Conservation (phyloP, 441 rosid species). For the Populus hybrid region DNA sequence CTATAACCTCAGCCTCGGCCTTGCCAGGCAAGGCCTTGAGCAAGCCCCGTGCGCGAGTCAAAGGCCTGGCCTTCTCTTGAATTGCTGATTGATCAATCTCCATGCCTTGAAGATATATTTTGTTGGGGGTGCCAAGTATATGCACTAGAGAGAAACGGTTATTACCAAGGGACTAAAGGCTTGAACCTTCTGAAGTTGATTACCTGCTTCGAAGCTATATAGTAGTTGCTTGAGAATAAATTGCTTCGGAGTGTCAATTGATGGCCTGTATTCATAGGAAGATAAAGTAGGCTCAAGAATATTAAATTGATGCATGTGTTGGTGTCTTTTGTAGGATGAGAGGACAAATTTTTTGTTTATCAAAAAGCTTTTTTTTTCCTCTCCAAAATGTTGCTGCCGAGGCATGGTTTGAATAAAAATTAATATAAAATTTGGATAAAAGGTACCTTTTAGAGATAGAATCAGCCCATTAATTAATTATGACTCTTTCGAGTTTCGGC, state of each 20-base stretch:
- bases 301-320: conserved; percentile 15
- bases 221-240: neutral
- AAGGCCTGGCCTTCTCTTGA: conserved; percentile 26
- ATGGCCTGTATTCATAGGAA: conserved; percentile 45
- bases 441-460: neutral
- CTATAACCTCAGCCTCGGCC: conserved; percentile 25
- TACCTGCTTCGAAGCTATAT: neutral
- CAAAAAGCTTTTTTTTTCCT: neutral
- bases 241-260: conserved; percentile 10
- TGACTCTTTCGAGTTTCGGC: conserved; percentile 5
- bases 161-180: neutral
- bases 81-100: conserved; percentile 34
- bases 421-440: neutral
- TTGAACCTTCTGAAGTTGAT: neutral
- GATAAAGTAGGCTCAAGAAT: conserved; percentile 20
- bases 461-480: conserved; percentile 14
- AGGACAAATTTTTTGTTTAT: conserved; percentile 36
- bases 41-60: conserved; percentile 28
- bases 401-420: conserved; percentile 9
- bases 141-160: neutral
- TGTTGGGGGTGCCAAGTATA: conserved; percentile 5
- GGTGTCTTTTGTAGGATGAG: conserved; percentile 15
- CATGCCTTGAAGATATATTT: conserved; percentile 25
- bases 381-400: conserved; percentile 33
- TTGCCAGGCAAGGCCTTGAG: conserved; percentile 29